phyloP scores from a whole-genome alignment of 768 basidiomycete genomes.

The Leccinum longicurvipes region DNA sequence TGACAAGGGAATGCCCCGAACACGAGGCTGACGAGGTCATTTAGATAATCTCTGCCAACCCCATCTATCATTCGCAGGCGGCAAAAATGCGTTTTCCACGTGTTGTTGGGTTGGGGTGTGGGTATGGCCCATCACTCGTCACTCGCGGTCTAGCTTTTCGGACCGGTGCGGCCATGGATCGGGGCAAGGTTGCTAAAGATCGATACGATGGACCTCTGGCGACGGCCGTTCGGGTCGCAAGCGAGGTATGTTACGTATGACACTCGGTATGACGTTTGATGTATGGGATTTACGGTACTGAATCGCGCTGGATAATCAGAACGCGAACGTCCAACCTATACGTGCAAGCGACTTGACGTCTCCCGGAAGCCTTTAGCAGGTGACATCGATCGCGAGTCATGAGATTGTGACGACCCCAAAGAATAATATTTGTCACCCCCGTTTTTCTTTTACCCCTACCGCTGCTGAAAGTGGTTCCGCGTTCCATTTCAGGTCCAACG shows the following conservation, averaged over 20 bases:
- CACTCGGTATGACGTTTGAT: neutral
- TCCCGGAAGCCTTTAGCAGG: neutral
- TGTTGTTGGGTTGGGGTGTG: constrained; percentile 10
- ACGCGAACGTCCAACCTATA: neutral
- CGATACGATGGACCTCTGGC: neutral
- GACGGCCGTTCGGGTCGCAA: neutral
- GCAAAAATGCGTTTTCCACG: constrained; percentile 23
- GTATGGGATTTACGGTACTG: neutral
- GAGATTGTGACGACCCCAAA: neutral
- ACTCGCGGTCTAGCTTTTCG: neutral
- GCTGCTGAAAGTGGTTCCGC: neutral
- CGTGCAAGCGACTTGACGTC: neutral
- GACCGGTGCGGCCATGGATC: constrained; percentile 14
- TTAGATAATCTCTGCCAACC: constrained; percentile 27
- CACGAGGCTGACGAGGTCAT: constrained; percentile 26
- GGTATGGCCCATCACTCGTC: constrained; percentile 2
- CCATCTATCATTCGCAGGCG: constrained; percentile 15
- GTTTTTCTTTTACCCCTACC: neutral
- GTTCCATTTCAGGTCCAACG: neutral
- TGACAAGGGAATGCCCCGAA: constrained; percentile 17
- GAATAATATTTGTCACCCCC: neutral
- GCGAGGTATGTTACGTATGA: neutral
- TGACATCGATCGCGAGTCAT: neutral
- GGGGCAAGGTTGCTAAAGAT: neutral
- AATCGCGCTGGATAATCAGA: neutral